Base-by-base conservation (phyloP, 805 yeast genomes). In the Suhomyces xylopsoci region DNA sequence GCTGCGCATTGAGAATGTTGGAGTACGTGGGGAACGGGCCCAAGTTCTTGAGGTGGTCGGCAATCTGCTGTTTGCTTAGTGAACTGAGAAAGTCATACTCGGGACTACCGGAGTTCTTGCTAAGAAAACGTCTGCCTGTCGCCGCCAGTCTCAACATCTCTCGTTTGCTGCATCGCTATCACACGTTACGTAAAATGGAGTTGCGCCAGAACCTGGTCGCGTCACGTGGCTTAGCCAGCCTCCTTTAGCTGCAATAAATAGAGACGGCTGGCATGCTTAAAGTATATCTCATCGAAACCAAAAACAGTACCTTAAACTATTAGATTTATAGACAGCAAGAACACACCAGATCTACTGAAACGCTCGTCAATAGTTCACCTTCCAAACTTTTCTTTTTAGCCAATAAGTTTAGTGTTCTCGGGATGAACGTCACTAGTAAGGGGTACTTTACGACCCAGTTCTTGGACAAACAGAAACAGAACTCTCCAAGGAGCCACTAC, bases 1-100 rank as follows among this genome's bases (percentile, higher is more conserved):
- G 97, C 63, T 89, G 92, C 20, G 81, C 79, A 51, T 73, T 75
- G 41, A 75, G 57, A 50, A 75, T 74, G 53, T 62, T 70, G 46
- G 77, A 72, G 52, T 72, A 71, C 3, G 73, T 62, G 2, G 79
- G 79, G 53, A 65, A 75, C 7, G 79, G 77, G 6, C 78, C 77
- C 48, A 75, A 59, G 53, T 70, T 66, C 41, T 63, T 54, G 50
- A 72, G 60, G 52, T 70, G 73, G 44, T 62, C 52, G 7, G 69
- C 66, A 20, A 65, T 62, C 34, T 62, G 59, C 45, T 68, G 64
- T 45, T 66, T 66, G 57, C 65, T 68, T 36, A 67, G 64, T 1
- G 62, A 55, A 7, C 74, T 66, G 47, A 72, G 65, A 34, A 71
- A 70, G 24, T 66, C 70, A 10, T 70, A 70, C 42, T 38, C 24